Percentiles rank a stretch among this genome's conserved stretches.
Conservation (phyloP, 805 yeast species). For the Suhomyces pyralidae region DNA sequence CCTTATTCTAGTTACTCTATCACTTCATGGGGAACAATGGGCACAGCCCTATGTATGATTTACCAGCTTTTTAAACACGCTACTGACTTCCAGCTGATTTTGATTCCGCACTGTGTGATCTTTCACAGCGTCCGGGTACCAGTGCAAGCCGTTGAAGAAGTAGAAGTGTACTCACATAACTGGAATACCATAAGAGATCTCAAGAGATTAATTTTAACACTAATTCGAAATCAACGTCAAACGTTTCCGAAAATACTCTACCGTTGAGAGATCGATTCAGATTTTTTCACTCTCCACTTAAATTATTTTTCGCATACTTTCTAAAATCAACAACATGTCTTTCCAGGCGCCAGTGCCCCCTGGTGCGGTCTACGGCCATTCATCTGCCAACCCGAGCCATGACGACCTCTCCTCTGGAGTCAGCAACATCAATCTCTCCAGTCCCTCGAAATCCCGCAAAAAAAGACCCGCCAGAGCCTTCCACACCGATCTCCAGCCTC, state of each 20-base stretch:
- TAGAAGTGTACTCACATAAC: background rate
- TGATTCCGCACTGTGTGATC: background rate
- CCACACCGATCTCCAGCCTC: conserved; percentile 21
- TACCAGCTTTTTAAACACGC: no score
- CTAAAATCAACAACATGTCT: conserved; percentile 5
- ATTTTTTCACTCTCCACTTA: background rate
- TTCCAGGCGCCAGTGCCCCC: conserved; percentile 8
- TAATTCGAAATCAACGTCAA: no score
- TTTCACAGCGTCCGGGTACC: no score
- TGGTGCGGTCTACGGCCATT: background rate
- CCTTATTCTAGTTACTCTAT: no score
- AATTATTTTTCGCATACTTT: background rate
- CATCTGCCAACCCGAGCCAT: conserved; percentile 2
- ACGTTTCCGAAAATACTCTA: background rate
- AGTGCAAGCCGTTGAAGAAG: background rate
- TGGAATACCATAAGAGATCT: background rate
- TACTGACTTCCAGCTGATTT: background rate
- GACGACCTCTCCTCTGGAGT: conserved; percentile 5
- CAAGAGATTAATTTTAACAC: background rate
- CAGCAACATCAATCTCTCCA: conserved; percentile 8
- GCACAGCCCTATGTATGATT: no score
- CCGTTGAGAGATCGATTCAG: background rate
- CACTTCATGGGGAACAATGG: no score
- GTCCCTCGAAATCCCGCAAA: conserved; percentile 17
- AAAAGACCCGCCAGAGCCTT: conserved; percentile 31